Evolutionary conservation across 2,329 filamentous ascomycete genomes (phyloP).

Genomic region (Colletotrichum sidae): DNA sequence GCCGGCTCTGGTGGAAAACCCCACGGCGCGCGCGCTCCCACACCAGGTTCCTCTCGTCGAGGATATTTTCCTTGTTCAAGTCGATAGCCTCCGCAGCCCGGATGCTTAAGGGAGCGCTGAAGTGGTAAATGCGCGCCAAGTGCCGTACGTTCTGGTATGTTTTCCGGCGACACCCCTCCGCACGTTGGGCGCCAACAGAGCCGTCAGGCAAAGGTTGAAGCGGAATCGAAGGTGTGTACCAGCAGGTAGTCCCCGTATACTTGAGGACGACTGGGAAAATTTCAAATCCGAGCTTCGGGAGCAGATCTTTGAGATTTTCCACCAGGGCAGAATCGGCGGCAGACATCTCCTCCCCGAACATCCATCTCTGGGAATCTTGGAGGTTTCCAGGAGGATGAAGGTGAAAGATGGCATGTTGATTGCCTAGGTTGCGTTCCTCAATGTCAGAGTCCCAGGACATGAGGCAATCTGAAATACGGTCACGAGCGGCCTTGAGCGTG

Average conservation of each 20-base stretch:
- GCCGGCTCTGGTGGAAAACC: conserved; percentile 15
- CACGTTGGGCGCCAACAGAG: background rate
- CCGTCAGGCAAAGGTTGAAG: background rate
- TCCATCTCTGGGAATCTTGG: conserved; percentile 18
- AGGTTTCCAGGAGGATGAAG: conserved; percentile 21
- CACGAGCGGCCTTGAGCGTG: background rate
- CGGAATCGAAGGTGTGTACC: conserved; percentile 17
- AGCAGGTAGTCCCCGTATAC: conserved; percentile 23
- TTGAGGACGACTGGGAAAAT: conserved; percentile 30
- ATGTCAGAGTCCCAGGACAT: conserved; percentile 19
- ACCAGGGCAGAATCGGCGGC: conserved; percentile 11
- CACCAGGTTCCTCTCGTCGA: conserved; percentile 18
- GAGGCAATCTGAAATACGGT: background rate
- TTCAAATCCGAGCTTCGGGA: conserved; percentile 26
- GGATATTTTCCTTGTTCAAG: conserved; percentile 22
- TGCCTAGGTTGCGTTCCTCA: background rate
- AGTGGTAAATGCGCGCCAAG: conserved; percentile 14
- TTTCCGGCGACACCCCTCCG: conserved; percentile 21
- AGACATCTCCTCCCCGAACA: conserved; percentile 15
- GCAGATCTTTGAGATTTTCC: conserved; percentile 3
- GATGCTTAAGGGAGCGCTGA: conserved; percentile 2
- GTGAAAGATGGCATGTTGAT: conserved; percentile 28
- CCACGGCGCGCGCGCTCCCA: conserved; percentile 33
- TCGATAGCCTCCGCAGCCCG: conserved; percentile 11
- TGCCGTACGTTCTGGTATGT: conserved; percentile 28